These are phyloP conservation scores for Beauveria varroae DNA, from an alignment of 2,329 filamentous ascomycete genomes.

Conservation along the genomic window DNA sequence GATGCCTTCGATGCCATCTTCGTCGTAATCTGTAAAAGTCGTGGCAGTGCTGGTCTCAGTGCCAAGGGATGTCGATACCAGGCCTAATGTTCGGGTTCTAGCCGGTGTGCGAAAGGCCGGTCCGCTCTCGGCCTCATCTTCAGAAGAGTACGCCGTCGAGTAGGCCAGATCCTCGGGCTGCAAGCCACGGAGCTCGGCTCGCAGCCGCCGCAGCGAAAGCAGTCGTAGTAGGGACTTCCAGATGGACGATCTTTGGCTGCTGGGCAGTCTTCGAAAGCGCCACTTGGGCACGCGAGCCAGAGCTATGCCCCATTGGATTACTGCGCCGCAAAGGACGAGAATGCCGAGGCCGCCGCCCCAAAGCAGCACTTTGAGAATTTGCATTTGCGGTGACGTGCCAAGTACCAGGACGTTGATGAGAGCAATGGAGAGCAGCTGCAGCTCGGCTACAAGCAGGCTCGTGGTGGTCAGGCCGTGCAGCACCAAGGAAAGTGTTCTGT, in stretches of 20 bases:
- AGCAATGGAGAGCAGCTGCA: constrained; percentile 76
- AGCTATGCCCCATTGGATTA: constrained; percentile 76
- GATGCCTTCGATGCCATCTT: constrained; percentile 16
- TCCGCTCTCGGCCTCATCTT: constrained; percentile 22
- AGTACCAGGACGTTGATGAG: constrained; percentile 77
- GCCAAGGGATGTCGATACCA: neutral
- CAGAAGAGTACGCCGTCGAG: constrained; percentile 24
- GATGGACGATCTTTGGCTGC: constrained; percentile 26
- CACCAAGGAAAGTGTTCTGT: constrained; percentile 66
- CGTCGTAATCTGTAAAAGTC: constrained; percentile 15
- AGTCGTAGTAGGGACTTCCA: constrained; percentile 33
- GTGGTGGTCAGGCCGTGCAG: constrained; percentile 79
- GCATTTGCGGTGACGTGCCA: constrained; percentile 70
- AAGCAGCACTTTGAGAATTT: constrained; percentile 77
- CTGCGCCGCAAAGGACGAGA: constrained; percentile 63
- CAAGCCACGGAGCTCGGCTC: constrained; percentile 27
- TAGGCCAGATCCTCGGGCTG: constrained; percentile 24
- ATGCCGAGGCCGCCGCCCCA: constrained; percentile 77
- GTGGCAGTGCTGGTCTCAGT: constrained; percentile 11
- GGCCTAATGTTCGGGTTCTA: constrained; percentile 24
- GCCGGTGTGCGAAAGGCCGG: constrained; percentile 15
- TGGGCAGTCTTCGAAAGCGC: constrained; percentile 62
- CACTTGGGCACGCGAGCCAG: constrained; percentile 85
- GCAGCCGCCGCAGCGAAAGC: constrained; percentile 41
- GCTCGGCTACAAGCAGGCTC: constrained; percentile 77